These are phyloP conservation scores for Myxozyma kluyveri DNA, from an alignment of 805 yeast genomes.

Conservation along the genomic window DNA sequence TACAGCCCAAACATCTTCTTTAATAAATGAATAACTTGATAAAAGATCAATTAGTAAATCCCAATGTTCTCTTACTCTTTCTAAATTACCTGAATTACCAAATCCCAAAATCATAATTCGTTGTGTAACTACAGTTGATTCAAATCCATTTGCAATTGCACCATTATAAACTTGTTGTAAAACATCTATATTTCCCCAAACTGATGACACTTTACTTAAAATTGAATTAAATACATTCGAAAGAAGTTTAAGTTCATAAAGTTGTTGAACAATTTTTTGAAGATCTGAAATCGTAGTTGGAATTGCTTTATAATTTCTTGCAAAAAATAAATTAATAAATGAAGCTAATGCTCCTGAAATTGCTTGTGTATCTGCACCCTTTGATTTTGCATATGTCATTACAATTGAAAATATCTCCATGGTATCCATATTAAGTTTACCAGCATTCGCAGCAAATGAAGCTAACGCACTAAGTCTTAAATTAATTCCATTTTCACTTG, in stretches of 20 bases:
- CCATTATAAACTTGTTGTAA: conserved; percentile 13
- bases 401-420: background rate
- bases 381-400: background rate
- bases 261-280: background rate
- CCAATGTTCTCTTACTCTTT: conserved; percentile 10
- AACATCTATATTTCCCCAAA: conserved; percentile 6
- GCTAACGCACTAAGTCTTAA: conserved; percentile 5
- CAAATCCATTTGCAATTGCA: conserved; percentile 6
- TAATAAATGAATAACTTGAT: background rate
- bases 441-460: conserved; percentile 3
- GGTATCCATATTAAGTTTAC: background rate
- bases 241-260: conserved; percentile 1
- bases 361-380: background rate
- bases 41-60: conserved; percentile 4
- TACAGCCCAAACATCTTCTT: conserved; percentile 6
- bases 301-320: background rate
- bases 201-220: background rate
- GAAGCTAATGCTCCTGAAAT: background rate
- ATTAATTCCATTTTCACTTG: background rate
- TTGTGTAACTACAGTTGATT: conserved; percentile 14
- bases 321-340: conserved; percentile 7
- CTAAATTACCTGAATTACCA: background rate
- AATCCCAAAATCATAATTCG: conserved; percentile 11
- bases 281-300: background rate
- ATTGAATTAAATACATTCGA: conserved; percentile 9